Evolutionary conservation across 2,329 filamentous ascomycete species (phyloP), one percentile per base, ranked within the genome.

Genomic region (Colletotrichum eleusines): DNA sequence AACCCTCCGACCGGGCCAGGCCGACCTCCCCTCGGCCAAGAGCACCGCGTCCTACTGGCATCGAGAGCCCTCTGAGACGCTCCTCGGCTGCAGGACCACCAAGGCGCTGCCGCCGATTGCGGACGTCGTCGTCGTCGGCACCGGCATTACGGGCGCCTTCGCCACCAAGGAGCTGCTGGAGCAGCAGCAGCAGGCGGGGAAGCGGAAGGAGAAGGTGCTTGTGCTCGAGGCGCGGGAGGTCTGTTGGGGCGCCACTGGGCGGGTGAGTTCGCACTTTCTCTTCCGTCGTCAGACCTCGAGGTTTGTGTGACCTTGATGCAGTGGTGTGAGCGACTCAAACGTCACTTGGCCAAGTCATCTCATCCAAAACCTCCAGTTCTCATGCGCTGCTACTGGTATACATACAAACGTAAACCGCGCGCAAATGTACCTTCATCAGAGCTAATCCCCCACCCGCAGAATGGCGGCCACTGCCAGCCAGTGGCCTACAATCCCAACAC

Each of bases 191-290:
- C 79, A 69, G 75, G 77, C 79, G 72, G 75, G 79, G 35, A 42
- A 38, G 48, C 82, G 84, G 6, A 81, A 85, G 6, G 81, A 85
- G 69, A 84, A 81, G n/a, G 86, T 94, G 9, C 84, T 95, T 7
- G 86, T 95, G 83, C 84, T 95, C 6, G 93, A 95, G 80, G 93
- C 93, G 18, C 85, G 93, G 75, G 92, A 95, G 82, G 92, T 90
- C 5, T 95, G 92, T 77, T 94, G 89, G 88, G 93, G 93, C 23
- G 93, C 93, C n/a, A 95, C 92, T 1, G 92, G 93, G n/a, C 83
- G 92, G 76, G 91, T 93, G 76, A 84, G 89, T 84, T 46, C 5
- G 18, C 35, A 14, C 57, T 58, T 69, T 62, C 5, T 8, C 35
- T 40, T 18, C 33, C 18, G 58, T 55, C 18, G 57, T 58, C 35